Conservation (phyloP, 2,329 filamentous ascomycete species). For the Arthrobotrys sinensis region DNA sequence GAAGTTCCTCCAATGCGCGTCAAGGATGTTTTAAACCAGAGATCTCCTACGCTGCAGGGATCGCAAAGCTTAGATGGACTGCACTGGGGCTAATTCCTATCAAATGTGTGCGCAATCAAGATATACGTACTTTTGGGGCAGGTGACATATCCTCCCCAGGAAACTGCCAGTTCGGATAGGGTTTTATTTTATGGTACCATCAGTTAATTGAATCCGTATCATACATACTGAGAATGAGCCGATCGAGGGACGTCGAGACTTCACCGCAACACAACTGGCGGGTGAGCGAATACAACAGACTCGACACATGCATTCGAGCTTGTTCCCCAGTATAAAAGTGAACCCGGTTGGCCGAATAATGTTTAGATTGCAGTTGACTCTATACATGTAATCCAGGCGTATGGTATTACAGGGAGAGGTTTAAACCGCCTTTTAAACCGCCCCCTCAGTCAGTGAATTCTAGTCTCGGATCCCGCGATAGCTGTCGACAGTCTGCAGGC, state of each 20-base stretch:
- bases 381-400: conserved; percentile 2
- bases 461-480: not conserved
- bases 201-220: not conserved
- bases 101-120: too few species aligned
- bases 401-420: not conserved
- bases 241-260: not conserved
- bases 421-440: conserved; percentile 26
- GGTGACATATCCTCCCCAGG: not conserved
- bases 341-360: not conserved
- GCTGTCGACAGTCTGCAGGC: not conserved
- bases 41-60: too few species aligned
- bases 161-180: not conserved
- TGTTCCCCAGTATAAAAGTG: not conserved
- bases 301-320: conserved; percentile 2
- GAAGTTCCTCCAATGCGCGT: too few species aligned
- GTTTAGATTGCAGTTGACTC: not conserved
- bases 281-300: not conserved
- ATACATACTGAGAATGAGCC: too few species aligned
- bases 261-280: not conserved
- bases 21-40: too few species aligned
- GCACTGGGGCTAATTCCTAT: too few species aligned
- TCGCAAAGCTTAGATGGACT: too few species aligned
- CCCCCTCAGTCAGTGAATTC: not conserved
- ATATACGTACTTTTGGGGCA: not conserved
- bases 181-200: not conserved